These are phyloP conservation scores for Fusarium buharicum DNA, from an alignment of 2,329 filamentous ascomycete genomes.

Conservation along the genomic window DNA sequence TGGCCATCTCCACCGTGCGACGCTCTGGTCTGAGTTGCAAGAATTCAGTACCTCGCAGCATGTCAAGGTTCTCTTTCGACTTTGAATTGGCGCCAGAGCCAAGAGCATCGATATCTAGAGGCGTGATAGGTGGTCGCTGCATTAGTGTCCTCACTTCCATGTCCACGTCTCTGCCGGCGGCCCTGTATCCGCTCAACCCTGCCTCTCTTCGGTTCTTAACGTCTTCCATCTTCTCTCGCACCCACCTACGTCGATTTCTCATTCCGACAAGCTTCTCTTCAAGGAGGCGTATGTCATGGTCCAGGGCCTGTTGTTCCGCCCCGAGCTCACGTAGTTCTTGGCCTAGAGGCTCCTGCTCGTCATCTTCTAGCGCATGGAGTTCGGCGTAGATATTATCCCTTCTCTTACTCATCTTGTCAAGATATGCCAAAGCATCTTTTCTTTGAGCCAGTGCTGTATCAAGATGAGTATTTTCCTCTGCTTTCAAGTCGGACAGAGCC, in stretches of 20 bases:
- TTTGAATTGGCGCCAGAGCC: slow-evolving; percentile 24
- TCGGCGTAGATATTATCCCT: slow-evolving; percentile 62
- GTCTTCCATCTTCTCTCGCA: slow-evolving; percentile 70
- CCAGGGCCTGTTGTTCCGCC: slow-evolving; percentile 63
- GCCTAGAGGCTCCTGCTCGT: slow-evolving; percentile 67
- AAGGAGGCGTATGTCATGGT: slow-evolving; percentile 71
- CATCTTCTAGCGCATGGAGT: slow-evolving; percentile 64
- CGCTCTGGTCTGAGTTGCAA: slow-evolving; percentile 70
- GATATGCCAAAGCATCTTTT: slow-evolving; percentile 66
- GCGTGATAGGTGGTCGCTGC: slow-evolving; percentile 64
- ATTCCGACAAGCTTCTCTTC: slow-evolving; percentile 72
- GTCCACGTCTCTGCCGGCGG: slow-evolving; percentile 74
- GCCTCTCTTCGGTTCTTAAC: slow-evolving; percentile 74
- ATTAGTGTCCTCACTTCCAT: slow-evolving; percentile 69
- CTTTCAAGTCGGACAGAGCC: slow-evolving; percentile 72
- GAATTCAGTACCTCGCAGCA: slow-evolving; percentile 63
- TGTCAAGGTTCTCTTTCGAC: slow-evolving; percentile 34
- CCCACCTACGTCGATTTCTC: slow-evolving; percentile 67
- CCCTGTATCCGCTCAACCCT: slow-evolving; percentile 76
- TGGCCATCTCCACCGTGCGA: slow-evolving; percentile 76
- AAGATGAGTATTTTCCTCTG: slow-evolving; percentile 72
- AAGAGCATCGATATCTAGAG: slow-evolving; percentile 61
- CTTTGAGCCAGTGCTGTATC: slow-evolving; percentile 66
- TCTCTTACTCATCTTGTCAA: slow-evolving; percentile 64
- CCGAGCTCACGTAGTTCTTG: slow-evolving; percentile 69